These are phyloP conservation scores for Xylaria cubensis DNA, from an alignment of 495 filamentous ascomycete species.

Conservation along the genomic window DNA sequence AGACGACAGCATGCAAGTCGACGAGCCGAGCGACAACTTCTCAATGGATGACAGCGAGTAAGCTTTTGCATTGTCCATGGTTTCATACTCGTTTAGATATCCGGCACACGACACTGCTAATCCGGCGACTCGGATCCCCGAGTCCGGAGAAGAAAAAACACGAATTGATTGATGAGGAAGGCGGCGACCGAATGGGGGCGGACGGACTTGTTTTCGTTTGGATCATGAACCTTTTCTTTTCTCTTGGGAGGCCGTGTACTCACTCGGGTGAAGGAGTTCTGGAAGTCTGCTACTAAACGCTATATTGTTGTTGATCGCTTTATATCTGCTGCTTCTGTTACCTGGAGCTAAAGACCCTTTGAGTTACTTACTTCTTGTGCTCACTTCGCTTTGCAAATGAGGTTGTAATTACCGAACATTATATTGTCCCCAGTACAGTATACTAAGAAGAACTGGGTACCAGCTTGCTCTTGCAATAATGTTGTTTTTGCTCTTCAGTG, in stretches of 20 bases:
- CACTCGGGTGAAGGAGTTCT: neutral
- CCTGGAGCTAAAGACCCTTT: neutral
- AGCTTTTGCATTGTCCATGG: neutral
- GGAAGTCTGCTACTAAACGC: neutral
- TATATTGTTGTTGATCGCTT: neutral
- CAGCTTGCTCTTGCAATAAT: neutral
- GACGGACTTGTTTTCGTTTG: conserved; percentile 1
- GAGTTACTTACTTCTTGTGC: neutral
- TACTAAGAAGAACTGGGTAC: neutral
- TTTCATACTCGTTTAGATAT: neutral
- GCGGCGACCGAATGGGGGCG: neutral
- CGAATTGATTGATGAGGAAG: neutral
- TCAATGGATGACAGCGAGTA: conserved; percentile 44
- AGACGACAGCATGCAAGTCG: conserved; percentile 31
- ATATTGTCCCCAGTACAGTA: neutral
- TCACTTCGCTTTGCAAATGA: neutral
- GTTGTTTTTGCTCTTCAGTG: neutral
- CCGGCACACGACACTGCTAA: neutral
- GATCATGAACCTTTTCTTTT: neutral
- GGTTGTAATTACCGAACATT: neutral
- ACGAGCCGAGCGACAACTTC: conserved; percentile 37
- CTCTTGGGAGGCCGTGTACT: neutral
- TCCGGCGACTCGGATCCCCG: neutral
- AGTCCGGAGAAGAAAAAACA: neutral
- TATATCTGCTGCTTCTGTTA: neutral